phyloP scores from a whole-genome alignment of 2,329 filamentous ascomycete species.

The Aspergillus calidoustus region DNA sequence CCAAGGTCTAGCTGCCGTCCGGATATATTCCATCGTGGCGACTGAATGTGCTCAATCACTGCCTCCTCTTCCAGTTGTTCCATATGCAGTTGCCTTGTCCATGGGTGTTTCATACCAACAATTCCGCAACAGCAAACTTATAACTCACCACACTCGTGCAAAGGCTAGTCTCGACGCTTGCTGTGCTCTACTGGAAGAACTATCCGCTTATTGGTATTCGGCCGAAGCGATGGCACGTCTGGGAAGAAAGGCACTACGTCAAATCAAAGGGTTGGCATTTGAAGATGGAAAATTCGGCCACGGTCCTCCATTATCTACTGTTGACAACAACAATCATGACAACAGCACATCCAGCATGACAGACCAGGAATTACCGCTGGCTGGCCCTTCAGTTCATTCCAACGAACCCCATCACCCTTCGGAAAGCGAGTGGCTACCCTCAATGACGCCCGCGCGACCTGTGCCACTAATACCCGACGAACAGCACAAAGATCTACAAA shows the following conservation, averaged over 20 bases:
- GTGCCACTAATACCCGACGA: constrained; percentile 41
- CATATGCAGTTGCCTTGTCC: constrained; percentile 60
- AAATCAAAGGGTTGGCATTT: constrained; percentile 30
- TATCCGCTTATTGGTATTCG: constrained; percentile 44
- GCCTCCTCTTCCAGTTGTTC: constrained; percentile 59
- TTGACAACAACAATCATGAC: not conserved
- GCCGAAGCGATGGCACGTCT: constrained; percentile 48
- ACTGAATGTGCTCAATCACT: constrained; percentile 51
- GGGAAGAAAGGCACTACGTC: constrained; percentile 42
- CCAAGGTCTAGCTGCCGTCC: constrained; percentile 59
- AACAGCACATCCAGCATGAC: not conserved
- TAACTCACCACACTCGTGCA: constrained; percentile 42
- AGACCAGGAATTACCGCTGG: not conserved
- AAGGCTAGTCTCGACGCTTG: constrained; percentile 42
- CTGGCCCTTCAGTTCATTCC: constrained; percentile 4
- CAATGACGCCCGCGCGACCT: constrained; percentile 2
- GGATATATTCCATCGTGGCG: constrained; percentile 58
- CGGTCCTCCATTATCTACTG: constrained; percentile 10
- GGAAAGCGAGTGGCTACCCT: not conserved
- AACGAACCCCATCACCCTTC: not conserved
- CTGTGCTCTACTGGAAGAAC: constrained; percentile 40
- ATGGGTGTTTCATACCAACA: constrained; percentile 62
- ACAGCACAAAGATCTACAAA: constrained; percentile 52
- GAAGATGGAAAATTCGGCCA: constrained; percentile 21
- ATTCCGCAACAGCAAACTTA: constrained; percentile 57